phyloP scores from a whole-genome alignment of 2,329 filamentous ascomycete genomes.

The Fusarium veterinarium region DNA sequence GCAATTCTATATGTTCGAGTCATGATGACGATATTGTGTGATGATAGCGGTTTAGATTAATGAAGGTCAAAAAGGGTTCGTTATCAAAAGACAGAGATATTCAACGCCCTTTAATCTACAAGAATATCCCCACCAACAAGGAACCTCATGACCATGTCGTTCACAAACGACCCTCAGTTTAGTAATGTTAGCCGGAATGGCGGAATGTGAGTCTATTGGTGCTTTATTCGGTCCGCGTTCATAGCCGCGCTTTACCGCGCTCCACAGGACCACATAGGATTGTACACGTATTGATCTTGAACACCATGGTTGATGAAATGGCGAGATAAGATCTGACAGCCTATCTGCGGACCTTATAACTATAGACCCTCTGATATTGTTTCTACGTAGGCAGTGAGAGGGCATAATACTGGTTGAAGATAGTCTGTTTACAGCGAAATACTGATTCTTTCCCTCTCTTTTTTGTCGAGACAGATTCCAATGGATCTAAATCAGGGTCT shows the following conservation, averaged over 20 bases:
- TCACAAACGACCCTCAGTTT: constrained; percentile 6
- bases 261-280: constrained; percentile 41
- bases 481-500: rapidly evolving
- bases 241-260: constrained; percentile 36
- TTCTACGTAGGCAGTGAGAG: no score
- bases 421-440: not conserved
- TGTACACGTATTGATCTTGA: not conserved
- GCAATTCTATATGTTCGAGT: constrained; percentile 43
- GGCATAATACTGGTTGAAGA: no score
- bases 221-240: constrained; percentile 37
- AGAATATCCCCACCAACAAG: not conserved
- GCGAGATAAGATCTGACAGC: not conserved
- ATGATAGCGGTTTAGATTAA: not conserved
- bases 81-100: not conserved
- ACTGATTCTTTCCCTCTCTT: not conserved
- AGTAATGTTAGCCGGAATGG: constrained; percentile 22
- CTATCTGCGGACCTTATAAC: not conserved
- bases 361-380: no score
- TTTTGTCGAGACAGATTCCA: not conserved
- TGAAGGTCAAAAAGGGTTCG: not conserved
- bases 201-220: constrained; percentile 31
- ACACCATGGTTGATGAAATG: not conserved
- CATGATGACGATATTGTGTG: constrained; percentile 15
- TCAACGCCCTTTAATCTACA: constrained; percentile 8
- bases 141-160: constrained; percentile 14